Conservation (phyloP, 2,329 filamentous ascomycete species). For the Dothistroma septosporum region DNA sequence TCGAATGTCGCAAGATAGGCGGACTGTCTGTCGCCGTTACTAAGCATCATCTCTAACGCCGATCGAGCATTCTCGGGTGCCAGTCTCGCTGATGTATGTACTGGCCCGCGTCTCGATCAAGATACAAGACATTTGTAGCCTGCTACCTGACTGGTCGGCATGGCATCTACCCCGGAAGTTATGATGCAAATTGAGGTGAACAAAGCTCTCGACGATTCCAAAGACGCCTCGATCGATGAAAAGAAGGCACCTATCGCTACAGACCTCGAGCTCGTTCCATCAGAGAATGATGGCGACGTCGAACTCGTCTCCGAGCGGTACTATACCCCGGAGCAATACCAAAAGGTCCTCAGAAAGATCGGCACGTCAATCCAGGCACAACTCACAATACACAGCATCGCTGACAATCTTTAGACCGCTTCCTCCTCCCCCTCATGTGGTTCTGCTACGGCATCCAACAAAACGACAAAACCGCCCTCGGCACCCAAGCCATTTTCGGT, state of each 20-base stretch:
- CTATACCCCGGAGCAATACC: constrained; percentile 30
- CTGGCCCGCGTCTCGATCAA: neutral
- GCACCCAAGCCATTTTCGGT: constrained; percentile 47
- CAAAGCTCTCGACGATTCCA: neutral
- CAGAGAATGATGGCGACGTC: constrained; percentile 17
- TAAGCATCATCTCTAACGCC: neutral
- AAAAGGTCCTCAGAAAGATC: constrained; percentile 36
- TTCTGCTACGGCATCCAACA: constrained; percentile 50
- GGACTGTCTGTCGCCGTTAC: neutral
- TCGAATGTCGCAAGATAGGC: neutral
- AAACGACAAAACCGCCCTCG: constrained; percentile 42
- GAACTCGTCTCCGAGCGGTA: constrained; percentile 21
- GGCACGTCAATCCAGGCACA: constrained; percentile 13
- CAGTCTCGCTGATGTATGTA: neutral
- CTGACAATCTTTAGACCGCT: constrained; percentile 31
- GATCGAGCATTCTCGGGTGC: neutral
- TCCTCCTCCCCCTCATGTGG: constrained; percentile 47
- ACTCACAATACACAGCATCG: neutral
- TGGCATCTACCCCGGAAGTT: constrained; percentile 5
- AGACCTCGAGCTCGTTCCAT: constrained; percentile 11
- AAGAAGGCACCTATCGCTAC: constrained; percentile 13
- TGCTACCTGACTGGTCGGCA: neutral
- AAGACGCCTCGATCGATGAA: constrained; percentile 5
- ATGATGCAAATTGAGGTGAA: constrained; percentile 2
- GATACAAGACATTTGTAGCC: neutral